Evolutionary conservation across 2,329 filamentous ascomycete genomes (phyloP), one percentile per base, ranked within the genome.

Genomic region (Ophiostoma fasciatum): DNA sequence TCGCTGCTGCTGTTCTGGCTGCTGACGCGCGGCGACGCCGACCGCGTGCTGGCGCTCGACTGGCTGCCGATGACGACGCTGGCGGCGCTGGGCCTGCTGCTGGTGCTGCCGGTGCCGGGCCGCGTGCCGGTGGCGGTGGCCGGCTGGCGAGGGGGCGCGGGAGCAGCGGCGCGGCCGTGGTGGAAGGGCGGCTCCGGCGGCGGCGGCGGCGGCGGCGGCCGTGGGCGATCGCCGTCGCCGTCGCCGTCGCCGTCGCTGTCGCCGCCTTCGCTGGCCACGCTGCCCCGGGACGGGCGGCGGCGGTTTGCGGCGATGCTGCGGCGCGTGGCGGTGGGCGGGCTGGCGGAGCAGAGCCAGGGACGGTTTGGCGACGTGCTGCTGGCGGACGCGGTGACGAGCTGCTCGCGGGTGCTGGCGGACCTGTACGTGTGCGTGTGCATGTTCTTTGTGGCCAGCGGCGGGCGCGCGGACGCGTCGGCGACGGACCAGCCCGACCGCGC

Each of bases 311-410:
- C 71, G 10, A 88, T 76, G 0, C 62, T 96, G 30, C 74, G 74
- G 42, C 78, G 90, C 38, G 75, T 96, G 42, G 74, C 73, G 47
- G 62, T 94, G 29, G 90, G 90, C 18, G 87, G 88, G 0, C 68
- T 98, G 18, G 88, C 90, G 12, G 78, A 88, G 56, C 65, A 82
- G 1, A 73, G 82, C 47, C 82, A 94, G 56, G 85, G 88, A 37
- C 94, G 93, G 52, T 96, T 96, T 50, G 88, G 84, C 38, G 90
- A 98, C 53, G 80, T 96, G 35, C 61, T 98, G 40, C 72, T 98
- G 14, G 87, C 90, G 23, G 90, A 98, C 67, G 88, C 85, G 37
- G 61, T 96, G 48, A 98, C 90, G 28, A 92, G 82, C 50, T 98
- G 96, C 55, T 79, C 88, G 42, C 94, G 92, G 56, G 81, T 94